A percentile compares a stretch with the other conserved stretches of the same genome.
Conservation (phyloP, 75 land plant species). For the Pseudotsuga menziesii region DNA sequence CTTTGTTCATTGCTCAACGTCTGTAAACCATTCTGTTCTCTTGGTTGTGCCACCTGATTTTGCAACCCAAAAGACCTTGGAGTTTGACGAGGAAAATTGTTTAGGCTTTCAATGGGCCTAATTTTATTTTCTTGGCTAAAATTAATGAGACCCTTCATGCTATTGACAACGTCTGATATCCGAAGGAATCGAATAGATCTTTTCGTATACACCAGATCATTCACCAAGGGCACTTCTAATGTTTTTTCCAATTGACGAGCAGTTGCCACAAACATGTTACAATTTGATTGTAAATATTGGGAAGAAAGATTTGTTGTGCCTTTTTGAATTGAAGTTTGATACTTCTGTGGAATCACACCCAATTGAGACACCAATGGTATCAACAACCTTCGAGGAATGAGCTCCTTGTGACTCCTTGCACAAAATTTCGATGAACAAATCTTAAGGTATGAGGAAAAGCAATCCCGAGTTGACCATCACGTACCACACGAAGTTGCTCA, state of each 20-base stretch:
- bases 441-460: conserved; percentile 81
- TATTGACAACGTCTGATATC: conserved; percentile 88
- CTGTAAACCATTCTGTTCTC: conserved; percentile 6
- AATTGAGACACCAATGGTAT: conserved; percentile 87
- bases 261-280: conserved; percentile 53
- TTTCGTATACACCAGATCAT: conserved; percentile 63
- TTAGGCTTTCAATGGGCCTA: conserved; percentile 71
- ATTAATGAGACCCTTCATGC: conserved; percentile 91
- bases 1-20: conserved; percentile 30
- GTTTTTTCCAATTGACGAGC: conserved; percentile 64
- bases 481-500: conserved; percentile 90
- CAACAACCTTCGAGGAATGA: conserved; percentile 58
- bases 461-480: conserved; percentile 89
- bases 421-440: conserved; percentile 53
- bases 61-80: conserved; percentile 16
- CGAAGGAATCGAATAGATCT: conserved; percentile 89
- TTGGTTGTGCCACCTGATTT: neutral
- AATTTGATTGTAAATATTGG: conserved; percentile 75
- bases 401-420: conserved; percentile 73
- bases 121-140: conserved; percentile 59
- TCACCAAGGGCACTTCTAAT: conserved; percentile 94
- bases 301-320: conserved; percentile 44
- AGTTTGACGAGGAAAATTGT: conserved; percentile 51
- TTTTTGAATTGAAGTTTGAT: conserved; percentile 78
- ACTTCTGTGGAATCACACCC: conserved; percentile 83